Base-by-base conservation (phyloP, 2,329 filamentous ascomycete genomes). In the Plenodomus lindquistii region DNA sequence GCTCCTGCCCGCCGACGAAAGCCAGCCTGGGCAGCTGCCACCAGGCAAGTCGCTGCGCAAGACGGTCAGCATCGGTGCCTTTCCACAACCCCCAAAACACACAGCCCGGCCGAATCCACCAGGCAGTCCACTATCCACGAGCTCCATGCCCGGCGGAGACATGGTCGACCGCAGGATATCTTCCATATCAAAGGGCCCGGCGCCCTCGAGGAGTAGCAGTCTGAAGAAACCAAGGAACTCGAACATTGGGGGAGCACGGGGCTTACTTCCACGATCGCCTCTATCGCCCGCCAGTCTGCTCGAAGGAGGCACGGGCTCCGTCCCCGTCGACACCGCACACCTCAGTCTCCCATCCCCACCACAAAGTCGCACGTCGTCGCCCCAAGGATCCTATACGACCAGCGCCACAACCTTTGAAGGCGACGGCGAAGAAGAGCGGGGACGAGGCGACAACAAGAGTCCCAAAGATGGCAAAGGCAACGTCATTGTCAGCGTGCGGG, bases 401-500 rank as follows among this genome's bases (percentile, higher is more conserved):
- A 95, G 65, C 44, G 89, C 88, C 16, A 96, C 91, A 0, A 93
- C 89, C 1, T 91, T 91, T 64, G 92, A 97, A 64, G 92, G 96
- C 20, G 83, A 82, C 19, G 89, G 93, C 75, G 55, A 85, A 76
- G 70, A 79, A 75, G 49, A 46, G 53, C 73, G 46, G 83, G 84
- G 47, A 81, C 84, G 69, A 52, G 64, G 65, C 35, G 60, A 65
- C 21, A 72, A 70, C 48, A 72, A 68, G 37, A 46, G 40, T 22
- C 47, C 44, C 29, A 85, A 84, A 62, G 91, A 97, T 63, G 84
- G 81, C 46, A 97, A 96, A 72, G 94, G 94, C 42, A 99, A 99
- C 66, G 93, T 99, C 13, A 75, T 97, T 53, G 93, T 99, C 60
- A 97, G 94, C 69, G 92, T 99, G 31, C 85, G 94, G 67, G 92